Conservation (phyloP, 116 monocot genomes). For the Cymodocea nodosa region DNA sequence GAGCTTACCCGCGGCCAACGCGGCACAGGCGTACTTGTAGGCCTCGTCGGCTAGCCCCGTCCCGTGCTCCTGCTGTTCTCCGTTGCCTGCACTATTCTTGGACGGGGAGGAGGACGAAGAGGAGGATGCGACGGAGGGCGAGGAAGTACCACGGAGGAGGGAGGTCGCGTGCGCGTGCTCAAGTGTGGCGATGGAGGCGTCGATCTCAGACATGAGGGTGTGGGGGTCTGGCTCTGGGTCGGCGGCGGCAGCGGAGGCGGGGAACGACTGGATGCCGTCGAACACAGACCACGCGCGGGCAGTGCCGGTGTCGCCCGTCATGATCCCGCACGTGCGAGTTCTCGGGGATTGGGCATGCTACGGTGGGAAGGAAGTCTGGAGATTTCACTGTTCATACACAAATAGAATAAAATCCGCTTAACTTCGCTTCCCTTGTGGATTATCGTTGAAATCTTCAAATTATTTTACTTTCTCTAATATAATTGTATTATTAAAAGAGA, state of each 20-base stretch:
- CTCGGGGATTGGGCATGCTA: neutral
- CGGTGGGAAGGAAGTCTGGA: neutral
- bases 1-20: constrained; percentile 46
- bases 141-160: constrained; percentile 15
- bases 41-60: constrained; percentile 59
- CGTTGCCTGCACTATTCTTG: neutral
- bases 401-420: too few species aligned
- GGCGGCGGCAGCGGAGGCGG: constrained; percentile 7
- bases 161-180: constrained; percentile 47
- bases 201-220: constrained; percentile 58
- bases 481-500: too few species aligned
- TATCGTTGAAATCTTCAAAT: too few species aligned
- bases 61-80: constrained; percentile 6
- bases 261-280: constrained; percentile 49
- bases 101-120: constrained; percentile 6
- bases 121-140: neutral
- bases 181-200: constrained; percentile 49
- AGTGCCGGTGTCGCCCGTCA: constrained; percentile 4
- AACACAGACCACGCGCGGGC: constrained; percentile 33
- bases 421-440: too few species aligned
- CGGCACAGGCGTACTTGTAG: constrained; percentile 63
- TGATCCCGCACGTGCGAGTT: constrained; percentile 3
- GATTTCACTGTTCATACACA: too few species aligned
- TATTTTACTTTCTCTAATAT: too few species aligned
- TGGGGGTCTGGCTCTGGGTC: constrained; percentile 31